Evolutionary conservation across 2,329 filamentous ascomycete genomes (phyloP), one percentile per base, ranked within the genome.

Genomic region (Botrytis byssoidea): DNA sequence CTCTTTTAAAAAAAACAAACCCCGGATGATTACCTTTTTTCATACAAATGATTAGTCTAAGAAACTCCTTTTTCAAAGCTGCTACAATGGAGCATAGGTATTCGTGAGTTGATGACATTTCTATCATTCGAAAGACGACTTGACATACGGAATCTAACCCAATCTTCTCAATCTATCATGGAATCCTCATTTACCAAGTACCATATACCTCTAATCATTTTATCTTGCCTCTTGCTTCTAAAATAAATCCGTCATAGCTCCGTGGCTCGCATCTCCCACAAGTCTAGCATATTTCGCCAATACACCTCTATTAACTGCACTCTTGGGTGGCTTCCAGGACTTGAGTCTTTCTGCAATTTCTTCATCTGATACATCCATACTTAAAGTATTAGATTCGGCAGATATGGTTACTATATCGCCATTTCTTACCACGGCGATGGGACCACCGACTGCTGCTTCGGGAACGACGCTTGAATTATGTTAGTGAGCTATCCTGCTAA

Each of bases 201-300:
- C 22, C 32, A 1, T 22, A 14, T 61, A n/a, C 59, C 46, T 67
- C 64, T 66, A 66, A 8, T 2, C 64, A 67, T 18, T 37, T 37
- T n/a, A n/a, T 37, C 44, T 4, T 37, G 44, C 64, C 4, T 35
- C 22, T 57, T 16, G 3, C 18, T 10, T 40, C 78, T 51, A 89
- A 74, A 90, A 93, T 73, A 91, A 81, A 85, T 97, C 95, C 57
- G 95, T 97, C 83, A 97, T 92, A 14, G 94, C 94, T 8, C 95
- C 95, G 79, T 95, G 92, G 81, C 92, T 95, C 18, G 95, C 95
- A 88, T 98, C 95, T 1, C 94, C 92, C 0, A 98, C 95, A 79
- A 98, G 83, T 61, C 88, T 85, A 10, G 93, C 93, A 85, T 98
- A 98, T 86, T 98, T 98, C 8, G 93, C 95, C 84, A 98, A 81